Conservation (phyloP, 139 green algal species). For the Chlorella sp. region DNA sequence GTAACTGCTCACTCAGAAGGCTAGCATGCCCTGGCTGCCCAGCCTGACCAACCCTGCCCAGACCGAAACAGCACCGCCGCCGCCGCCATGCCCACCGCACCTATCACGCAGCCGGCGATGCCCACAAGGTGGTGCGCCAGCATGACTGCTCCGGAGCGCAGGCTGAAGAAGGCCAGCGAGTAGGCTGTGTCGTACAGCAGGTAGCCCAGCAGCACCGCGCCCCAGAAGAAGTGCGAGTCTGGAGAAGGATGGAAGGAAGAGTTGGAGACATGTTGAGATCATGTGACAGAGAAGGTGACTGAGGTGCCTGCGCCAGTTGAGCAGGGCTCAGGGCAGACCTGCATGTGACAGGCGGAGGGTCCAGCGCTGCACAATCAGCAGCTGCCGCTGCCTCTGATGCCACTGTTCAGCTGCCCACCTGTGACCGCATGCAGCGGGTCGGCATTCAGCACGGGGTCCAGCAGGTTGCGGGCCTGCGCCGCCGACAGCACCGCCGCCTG, state of each 20-base stretch:
- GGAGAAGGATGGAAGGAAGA: neutral
- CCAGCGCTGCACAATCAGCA: no score
- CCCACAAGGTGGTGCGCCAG: conserved; percentile 46
- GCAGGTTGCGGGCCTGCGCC: conserved; percentile 32
- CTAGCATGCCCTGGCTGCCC: neutral
- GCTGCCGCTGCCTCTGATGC: no score
- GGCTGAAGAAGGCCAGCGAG: conserved; percentile 28
- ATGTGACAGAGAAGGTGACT: neutral
- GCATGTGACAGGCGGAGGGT: no score
- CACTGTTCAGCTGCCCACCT: no score
- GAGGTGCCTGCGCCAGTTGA: neutral
- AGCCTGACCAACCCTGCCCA: neutral
- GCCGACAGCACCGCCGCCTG: conserved; percentile 39
- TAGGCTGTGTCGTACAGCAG: conserved; percentile 47
- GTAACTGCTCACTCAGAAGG: neutral
- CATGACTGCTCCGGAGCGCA: conserved; percentile 30
- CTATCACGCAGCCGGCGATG: conserved; percentile 44
- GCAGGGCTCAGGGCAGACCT: no score
- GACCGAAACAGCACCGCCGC: neutral
- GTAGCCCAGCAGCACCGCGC: conserved; percentile 36
- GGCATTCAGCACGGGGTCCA: conserved; percentile 29
- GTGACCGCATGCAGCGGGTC: conserved; percentile 39
- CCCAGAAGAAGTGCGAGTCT: conserved; percentile 30
- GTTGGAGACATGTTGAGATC: neutral
- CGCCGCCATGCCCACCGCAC: neutral